Base-by-base conservation (phyloP, 768 basidiomycete species). In the Pleurotus tuoliensis region DNA sequence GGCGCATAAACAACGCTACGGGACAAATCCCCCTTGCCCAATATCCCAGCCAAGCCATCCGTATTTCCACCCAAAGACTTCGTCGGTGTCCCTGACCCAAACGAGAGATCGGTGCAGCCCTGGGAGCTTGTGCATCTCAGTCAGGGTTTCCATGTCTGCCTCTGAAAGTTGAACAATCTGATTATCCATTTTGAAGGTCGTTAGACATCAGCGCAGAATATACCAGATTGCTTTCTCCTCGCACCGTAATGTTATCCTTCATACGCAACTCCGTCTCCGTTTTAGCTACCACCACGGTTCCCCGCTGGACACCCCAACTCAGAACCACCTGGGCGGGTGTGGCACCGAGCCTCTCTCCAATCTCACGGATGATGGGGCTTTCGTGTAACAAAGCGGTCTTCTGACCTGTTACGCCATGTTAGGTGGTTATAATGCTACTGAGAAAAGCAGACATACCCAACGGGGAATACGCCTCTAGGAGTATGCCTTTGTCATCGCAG, bases 261-360 rank as follows among this genome's bases (percentile, higher is more conserved):
- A 84, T 72, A 9, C 84, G 73, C n/a, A 64, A 67, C 24, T 63
- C 61, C 56, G 79, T 62, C 66, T 82, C 80, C 39, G 74, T 80
- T 72, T 88, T 88, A 34, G 87, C 87, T 61, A 88, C 76, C 53
- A 85, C 78, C 18, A 79, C 74, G 37, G 84, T 78, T 5, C 80
- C 80, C 18, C 82, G 78, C 63, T 86, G 82, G 13, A 81, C 81
- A 5, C 79, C 82, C 87, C 87, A 88, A 59, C 81, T 75, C 15
- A 88, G 69, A 25, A 86, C 65, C 16, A 87, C 76, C 64, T 86
- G 83, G 39, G 51, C 51, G 6, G 51, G n/a, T 13, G 15, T 22
- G 12, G 22, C 18, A 7, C 9, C 9, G 8, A 27, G 3, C 20
- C 2, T 34, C 0, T 51, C 34, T 5, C 27, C 49, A 2, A 39